Percentiles rank a stretch among this genome's conserved stretches.
phyloP scores from a whole-genome alignment of 805 yeast species.

The Blastobotrys terrestris region DNA sequence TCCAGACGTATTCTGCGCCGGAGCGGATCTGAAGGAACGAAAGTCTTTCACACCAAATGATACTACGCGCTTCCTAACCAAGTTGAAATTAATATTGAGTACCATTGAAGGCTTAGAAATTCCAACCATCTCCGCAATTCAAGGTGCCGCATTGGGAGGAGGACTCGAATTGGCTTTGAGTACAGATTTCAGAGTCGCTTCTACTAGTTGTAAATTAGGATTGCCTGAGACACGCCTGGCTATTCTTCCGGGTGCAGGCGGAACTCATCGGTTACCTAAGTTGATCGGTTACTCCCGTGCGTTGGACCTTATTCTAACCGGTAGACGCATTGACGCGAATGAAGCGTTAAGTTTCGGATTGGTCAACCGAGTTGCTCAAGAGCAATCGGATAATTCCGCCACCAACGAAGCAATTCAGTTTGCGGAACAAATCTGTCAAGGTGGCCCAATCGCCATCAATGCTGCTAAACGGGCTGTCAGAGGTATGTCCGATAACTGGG shows the following conservation, averaged over 20 bases:
- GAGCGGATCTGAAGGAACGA: slow-evolving; percentile 40
- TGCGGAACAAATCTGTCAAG: slow-evolving; percentile 24
- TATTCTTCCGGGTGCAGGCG: slow-evolving; percentile 48
- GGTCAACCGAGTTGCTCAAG: slow-evolving; percentile 24
- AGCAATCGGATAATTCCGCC: slow-evolving; percentile 5
- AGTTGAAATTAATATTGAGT: slow-evolving; percentile 29
- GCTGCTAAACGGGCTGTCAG: slow-evolving; percentile 28
- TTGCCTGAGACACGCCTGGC: slow-evolving; percentile 41
- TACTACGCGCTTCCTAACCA: slow-evolving; percentile 23
- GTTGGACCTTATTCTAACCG: slow-evolving; percentile 42
- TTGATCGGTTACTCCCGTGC: slow-evolving; percentile 47
- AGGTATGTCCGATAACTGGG: slow-evolving; percentile 24
- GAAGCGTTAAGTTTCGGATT: slow-evolving; percentile 37
- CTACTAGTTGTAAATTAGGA: slow-evolving; percentile 33
- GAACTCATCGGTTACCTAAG: slow-evolving; percentile 45
- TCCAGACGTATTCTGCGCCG: slow-evolving; percentile 30
- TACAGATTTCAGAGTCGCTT: slow-evolving; percentile 36
- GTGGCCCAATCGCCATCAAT: slow-evolving; percentile 27
- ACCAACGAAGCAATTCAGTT: slow-evolving; percentile 23
- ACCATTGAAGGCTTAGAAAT: slow-evolving; percentile 28
- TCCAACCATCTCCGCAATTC: slow-evolving; percentile 40
- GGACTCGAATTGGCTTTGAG: slow-evolving; percentile 40
- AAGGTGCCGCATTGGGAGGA: slow-evolving; percentile 41
- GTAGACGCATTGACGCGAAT: slow-evolving; percentile 31
- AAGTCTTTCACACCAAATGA: slow-evolving; percentile 26